Evolutionary conservation across 371 early-diverging fungal genomes (phyloP).

Genomic region (Actinomortierella wolfii): DNA sequence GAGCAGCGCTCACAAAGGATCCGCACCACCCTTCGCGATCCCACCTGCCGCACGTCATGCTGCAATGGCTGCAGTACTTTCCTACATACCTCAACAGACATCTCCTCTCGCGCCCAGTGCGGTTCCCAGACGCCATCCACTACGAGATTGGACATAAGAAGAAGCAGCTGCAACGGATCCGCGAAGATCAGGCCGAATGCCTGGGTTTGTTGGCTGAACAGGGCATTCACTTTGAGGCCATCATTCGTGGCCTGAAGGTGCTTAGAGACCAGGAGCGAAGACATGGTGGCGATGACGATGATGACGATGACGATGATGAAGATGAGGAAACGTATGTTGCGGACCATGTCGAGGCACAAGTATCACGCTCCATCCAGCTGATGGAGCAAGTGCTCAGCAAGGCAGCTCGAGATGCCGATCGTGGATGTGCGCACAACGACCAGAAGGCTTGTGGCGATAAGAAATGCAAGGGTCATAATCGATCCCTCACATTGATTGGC

Average conservation of each 20-base stretch:
- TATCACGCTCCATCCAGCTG: constrained; percentile 34
- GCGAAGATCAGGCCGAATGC: constrained; percentile 64
- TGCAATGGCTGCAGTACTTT: constrained; percentile 40
- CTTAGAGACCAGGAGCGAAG: neutral
- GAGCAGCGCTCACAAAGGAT: too few relatives aligned
- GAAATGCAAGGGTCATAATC: too few relatives aligned
- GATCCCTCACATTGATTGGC: too few relatives aligned
- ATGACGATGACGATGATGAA: constrained; percentile 8
- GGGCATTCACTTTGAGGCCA: constrained; percentile 31
- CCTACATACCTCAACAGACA: constrained; percentile 36
- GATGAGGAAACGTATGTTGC: constrained; percentile 6
- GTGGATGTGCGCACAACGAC: too few relatives aligned
- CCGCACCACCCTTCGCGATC: constrained; percentile 8
- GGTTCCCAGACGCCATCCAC: constrained; percentile 59
- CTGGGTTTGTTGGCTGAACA: constrained; percentile 61
- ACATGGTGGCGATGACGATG: constrained; percentile 6
- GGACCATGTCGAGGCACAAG: constrained; percentile 31
- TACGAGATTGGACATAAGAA: constrained; percentile 69
- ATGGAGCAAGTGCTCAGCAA: constrained; percentile 40
- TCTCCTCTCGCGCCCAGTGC: constrained; percentile 42
- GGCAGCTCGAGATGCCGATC: constrained; percentile 23
- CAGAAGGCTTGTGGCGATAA: too few relatives aligned
- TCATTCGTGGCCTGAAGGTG: too few relatives aligned
- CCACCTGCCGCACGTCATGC: constrained; percentile 6
- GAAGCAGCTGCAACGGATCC: constrained; percentile 52